phyloP scores from a whole-genome alignment of 331 rosid genomes.

The Malus hybrid region DNA sequence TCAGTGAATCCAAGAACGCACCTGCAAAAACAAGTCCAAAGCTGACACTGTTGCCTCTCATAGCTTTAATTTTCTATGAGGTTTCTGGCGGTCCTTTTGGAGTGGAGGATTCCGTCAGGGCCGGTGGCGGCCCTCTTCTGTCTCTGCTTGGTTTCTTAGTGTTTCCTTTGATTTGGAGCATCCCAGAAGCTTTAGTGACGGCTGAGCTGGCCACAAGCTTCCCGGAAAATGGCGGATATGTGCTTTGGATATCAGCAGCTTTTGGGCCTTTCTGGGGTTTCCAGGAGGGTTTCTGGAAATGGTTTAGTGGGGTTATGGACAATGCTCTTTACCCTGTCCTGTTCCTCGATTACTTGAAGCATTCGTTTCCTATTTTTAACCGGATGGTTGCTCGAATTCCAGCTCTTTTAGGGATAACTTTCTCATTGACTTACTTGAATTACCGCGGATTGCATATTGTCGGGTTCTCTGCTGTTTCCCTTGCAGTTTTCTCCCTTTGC shows the following conservation, averaged over 20 bases:
- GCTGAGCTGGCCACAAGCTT: constrained; percentile 83
- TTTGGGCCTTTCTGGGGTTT: constrained; percentile 91
- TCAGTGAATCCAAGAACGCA: constrained; percentile 15
- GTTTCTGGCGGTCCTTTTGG: constrained; percentile 94
- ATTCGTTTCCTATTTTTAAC: constrained; percentile 55
- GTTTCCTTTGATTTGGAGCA: constrained; percentile 72
- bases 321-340: constrained; percentile 80
- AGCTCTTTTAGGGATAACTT: constrained; percentile 53
- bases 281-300: constrained; percentile 85
- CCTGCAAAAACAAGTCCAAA: constrained; percentile 33
- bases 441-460: constrained; percentile 77
- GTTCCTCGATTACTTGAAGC: constrained; percentile 77
- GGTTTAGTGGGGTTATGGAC: constrained; percentile 90
- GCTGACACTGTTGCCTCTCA: constrained; percentile 60
- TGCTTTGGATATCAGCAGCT: constrained; percentile 66
- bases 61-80: constrained; percentile 80
- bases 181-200: constrained; percentile 76
- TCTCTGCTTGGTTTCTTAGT: constrained; percentile 62
- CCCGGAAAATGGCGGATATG: constrained; percentile 80
- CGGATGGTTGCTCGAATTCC: constrained; percentile 48
- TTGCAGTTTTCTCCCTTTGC: constrained; percentile 59
- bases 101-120: constrained; percentile 69
- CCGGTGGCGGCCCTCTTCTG: constrained; percentile 72
- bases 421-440: constrained; percentile 63
- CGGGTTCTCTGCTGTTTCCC: constrained; percentile 67